Conservation (phyloP, 1,139 yeast species). For the Trichomonascaceae sp. region DNA sequence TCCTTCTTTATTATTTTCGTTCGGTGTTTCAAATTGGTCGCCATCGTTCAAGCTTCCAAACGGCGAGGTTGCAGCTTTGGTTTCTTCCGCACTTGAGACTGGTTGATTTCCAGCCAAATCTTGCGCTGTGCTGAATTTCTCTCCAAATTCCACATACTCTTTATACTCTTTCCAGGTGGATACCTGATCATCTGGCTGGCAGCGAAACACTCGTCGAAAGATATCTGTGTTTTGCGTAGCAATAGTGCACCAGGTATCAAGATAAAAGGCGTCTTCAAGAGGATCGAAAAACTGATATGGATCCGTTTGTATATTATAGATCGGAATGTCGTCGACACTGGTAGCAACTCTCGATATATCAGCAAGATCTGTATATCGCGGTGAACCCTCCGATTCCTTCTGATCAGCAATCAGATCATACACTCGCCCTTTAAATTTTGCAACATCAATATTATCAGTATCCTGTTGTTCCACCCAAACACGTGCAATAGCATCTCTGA, state of each 20-base stretch:
- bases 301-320: conserved; percentile 48
- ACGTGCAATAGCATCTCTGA: conserved; percentile 1
- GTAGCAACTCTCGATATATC: conserved; percentile 4
- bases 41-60: conserved; percentile 15
- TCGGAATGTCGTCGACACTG: conserved; percentile 8
- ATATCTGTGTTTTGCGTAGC: conserved; percentile 81
- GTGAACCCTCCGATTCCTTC: conserved; percentile 1
- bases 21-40: conserved; percentile 4
- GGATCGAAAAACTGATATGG: conserved; percentile 91
- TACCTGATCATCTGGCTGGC: conserved; percentile 91
- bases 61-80: conserved; percentile 21
- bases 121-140: conserved; percentile 34
- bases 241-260: conserved; percentile 80
- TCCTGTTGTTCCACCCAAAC: neutral
- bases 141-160: conserved; percentile 41
- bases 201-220: conserved; percentile 79
- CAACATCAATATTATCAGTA: conserved; percentile 11
- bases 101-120: conserved; percentile 19
- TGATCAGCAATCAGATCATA: conserved; percentile 11
- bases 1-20: conserved; percentile 1
- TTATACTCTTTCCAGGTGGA: conserved; percentile 87
- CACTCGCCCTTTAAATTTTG: conserved; percentile 17
- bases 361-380: neutral
- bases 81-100: conserved; percentile 14
- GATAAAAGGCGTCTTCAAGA: conserved; percentile 65